Evolutionary conservation across 1,284 basidiomycete genomes (phyloP).

Genomic region (Leucoagaricus sp.): DNA sequence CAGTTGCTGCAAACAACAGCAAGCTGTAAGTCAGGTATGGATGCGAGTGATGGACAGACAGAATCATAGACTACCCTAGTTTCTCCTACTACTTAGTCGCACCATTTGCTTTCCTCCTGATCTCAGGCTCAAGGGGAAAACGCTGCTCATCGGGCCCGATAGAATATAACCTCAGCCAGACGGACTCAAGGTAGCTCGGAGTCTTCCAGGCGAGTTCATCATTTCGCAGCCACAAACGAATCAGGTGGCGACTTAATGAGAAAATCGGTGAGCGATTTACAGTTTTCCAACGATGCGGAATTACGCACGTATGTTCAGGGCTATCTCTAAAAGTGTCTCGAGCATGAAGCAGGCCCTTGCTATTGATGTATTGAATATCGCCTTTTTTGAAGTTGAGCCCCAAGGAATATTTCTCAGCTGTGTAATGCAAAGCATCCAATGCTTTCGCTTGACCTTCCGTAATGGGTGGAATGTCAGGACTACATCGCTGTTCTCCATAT

Average conservation of each 20-base stretch:
- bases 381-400: constrained; percentile 49
- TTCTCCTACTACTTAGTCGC: constrained; percentile 22
- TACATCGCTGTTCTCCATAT: constrained; percentile 32
- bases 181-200: constrained; percentile 29
- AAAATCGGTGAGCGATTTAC: background rate
- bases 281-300: background rate
- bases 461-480: constrained; percentile 43
- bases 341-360: constrained; percentile 44
- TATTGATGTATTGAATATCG: constrained; percentile 53
- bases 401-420: constrained; percentile 45
- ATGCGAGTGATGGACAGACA: too few relatives aligned
- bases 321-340: constrained; percentile 46
- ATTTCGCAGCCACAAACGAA: constrained; percentile 38
- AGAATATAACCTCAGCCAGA: constrained; percentile 32
- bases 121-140: constrained; percentile 33
- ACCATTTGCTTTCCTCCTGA: constrained; percentile 24
- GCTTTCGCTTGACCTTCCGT: constrained; percentile 52
- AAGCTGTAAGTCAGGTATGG: too few relatives aligned
- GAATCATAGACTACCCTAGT: too few relatives aligned
- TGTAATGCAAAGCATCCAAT: constrained; percentile 45
- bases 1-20: too few relatives aligned
- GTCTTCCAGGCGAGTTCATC: constrained; percentile 38
- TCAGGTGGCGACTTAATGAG: constrained; percentile 25
- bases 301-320: constrained; percentile 37
- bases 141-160: constrained; percentile 32